Evolutionary conservation across 192 early-diverging fungal species (phyloP).

Genomic region (Gigaspora rosea): DNA sequence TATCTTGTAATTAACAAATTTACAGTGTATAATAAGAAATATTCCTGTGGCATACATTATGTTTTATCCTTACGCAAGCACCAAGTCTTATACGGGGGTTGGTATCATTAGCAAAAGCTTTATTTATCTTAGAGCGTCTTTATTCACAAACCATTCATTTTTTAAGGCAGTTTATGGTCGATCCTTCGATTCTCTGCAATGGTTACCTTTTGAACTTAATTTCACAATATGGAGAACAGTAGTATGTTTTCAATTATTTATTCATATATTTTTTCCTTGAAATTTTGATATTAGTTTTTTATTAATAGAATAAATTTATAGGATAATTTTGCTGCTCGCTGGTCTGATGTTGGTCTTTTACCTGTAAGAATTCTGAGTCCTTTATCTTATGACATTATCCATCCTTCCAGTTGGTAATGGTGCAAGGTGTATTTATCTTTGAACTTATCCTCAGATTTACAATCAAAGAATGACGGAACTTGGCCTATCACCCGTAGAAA

Average conservation of each 20-base stretch:
- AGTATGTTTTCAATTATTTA: neutral
- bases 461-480: slow-evolving; percentile 6
- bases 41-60: neutral
- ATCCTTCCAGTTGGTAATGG: too few relatives aligned
- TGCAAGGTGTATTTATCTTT: neutral
- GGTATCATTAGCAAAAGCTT: neutral
- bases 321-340: neutral
- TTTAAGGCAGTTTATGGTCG: slow-evolving; percentile 1
- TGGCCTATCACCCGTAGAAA: neutral
- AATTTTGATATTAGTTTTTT: neutral
- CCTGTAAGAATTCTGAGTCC: neutral
- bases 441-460: neutral
- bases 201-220: slow-evolving; percentile 19
- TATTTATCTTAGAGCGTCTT: neutral
- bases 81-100: neutral
- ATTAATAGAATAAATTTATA: neutral
- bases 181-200: slow-evolving; percentile 10
- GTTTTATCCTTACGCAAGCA: slow-evolving; percentile 1
- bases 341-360: slow-evolving; percentile 4
- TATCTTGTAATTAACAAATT: neutral
- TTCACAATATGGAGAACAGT: slow-evolving; percentile 2
- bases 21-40: slow-evolving; percentile 3
- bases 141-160: neutral
- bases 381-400: neutral
- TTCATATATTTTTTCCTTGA: neutral